These are phyloP conservation scores for Sclerotinia minor DNA, from an alignment of 2,329 filamentous ascomycete genomes.

Conservation along the genomic window DNA sequence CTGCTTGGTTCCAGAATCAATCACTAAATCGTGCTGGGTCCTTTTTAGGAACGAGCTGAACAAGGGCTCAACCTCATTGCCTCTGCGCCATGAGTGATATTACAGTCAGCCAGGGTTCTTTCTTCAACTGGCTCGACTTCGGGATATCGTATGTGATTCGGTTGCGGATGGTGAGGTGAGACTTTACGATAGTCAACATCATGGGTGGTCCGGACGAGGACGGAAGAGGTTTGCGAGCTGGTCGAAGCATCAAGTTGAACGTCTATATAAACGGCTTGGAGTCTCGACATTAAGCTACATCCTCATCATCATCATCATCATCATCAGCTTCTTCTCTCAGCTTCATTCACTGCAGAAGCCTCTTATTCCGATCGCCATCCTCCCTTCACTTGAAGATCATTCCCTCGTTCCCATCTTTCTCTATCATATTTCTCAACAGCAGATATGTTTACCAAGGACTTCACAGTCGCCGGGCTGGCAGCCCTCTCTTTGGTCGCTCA, in stretches of 20 bases:
- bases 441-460: slow-evolving; percentile 24
- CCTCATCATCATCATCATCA: slow-evolving; percentile 3
- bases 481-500: slow-evolving; percentile 21
- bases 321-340: neutral
- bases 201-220: neutral
- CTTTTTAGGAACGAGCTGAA: slow-evolving; percentile 2
- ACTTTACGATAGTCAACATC: slow-evolving; percentile 16
- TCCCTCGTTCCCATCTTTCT: neutral
- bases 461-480: slow-evolving; percentile 15
- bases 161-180: slow-evolving; percentile 2
- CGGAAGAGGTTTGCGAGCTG: neutral
- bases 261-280: slow-evolving; percentile 20
- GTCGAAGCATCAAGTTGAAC: slow-evolving; percentile 13
- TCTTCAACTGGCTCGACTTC: slow-evolving; percentile 10
- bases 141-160: neutral
- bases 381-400: slow-evolving; percentile 8
- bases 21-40: neutral
- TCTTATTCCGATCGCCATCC: neutral
- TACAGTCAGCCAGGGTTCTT: neutral
- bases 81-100: neutral
- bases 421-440: neutral
- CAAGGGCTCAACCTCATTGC: slow-evolving; percentile 8
- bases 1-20: slow-evolving; percentile 2
- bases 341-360: neutral
- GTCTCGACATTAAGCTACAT: slow-evolving; percentile 17